These are phyloP conservation scores for Leccinum boreale DNA, from an alignment of 768 basidiomycete species.

Conservation along the genomic window DNA sequence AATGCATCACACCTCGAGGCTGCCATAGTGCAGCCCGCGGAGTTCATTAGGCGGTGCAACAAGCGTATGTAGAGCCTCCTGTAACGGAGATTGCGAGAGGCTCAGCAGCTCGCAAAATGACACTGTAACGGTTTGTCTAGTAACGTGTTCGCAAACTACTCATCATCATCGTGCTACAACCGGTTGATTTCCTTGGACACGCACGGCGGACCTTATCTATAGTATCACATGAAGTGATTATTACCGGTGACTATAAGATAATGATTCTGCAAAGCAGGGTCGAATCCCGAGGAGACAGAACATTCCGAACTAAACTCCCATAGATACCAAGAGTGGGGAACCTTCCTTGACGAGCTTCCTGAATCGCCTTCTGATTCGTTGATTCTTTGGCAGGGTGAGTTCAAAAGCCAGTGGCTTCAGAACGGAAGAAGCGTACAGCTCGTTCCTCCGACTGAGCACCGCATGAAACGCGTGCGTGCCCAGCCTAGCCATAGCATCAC, in stretches of 20 bases:
- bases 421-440: slow-evolving; percentile 43
- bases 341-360: slow-evolving; percentile 39
- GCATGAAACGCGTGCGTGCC: slow-evolving; percentile 76
- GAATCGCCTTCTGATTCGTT: slow-evolving; percentile 44
- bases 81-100: neutral
- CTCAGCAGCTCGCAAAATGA: neutral
- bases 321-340: slow-evolving; percentile 15
- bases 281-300: neutral
- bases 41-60: slow-evolving; percentile 17
- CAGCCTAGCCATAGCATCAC: slow-evolving; percentile 49
- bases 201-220: neutral
- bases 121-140: neutral
- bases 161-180: no score
- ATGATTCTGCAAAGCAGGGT: neutral
- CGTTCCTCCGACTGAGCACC: slow-evolving; percentile 53
- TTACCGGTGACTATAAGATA: neutral
- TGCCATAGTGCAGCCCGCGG: slow-evolving; percentile 17
- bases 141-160: no score
- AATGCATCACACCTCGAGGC: slow-evolving; percentile 23
- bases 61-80: neutral
- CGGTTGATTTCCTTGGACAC: neutral
- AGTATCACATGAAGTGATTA: neutral
- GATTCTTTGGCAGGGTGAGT: slow-evolving; percentile 45
- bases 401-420: slow-evolving; percentile 50
- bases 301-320: slow-evolving; percentile 16